Percentiles rank a stretch among this genome's conserved stretches.
Conservation (phyloP, 306 rosid species). For the Medicago arabica region DNA sequence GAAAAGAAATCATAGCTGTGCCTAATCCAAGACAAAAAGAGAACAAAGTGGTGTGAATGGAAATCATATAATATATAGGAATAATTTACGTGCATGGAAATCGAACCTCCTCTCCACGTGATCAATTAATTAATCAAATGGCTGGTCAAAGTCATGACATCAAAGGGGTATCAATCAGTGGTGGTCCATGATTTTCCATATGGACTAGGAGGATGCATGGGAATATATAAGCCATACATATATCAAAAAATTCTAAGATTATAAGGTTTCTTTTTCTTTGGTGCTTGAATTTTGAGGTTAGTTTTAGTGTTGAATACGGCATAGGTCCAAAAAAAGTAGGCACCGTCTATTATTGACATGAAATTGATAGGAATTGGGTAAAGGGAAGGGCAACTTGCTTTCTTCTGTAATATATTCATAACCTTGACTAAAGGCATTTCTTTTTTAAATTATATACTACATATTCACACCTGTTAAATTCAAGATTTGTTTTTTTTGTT, state of each 20-base stretch:
- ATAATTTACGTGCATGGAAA: constrained; percentile 54
- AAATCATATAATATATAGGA: not conserved
- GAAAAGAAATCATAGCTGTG: too few relatives aligned
- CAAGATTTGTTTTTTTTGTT: too few relatives aligned
- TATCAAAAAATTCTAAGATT: constrained; percentile 42
- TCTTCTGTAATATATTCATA: constrained; percentile 38
- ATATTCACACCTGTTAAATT: too few relatives aligned
- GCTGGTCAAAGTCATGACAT: constrained; percentile 27
- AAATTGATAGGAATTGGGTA: constrained; percentile 44
- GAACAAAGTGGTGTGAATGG: too few relatives aligned
- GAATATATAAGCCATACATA: constrained; percentile 33
- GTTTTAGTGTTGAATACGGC: constrained; percentile 74
- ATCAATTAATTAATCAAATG: constrained; percentile 2
- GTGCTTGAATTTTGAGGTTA: constrained; percentile 53
- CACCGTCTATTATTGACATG: constrained; percentile 81
- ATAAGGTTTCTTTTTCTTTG: constrained; percentile 38
- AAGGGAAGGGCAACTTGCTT: constrained; percentile 42
- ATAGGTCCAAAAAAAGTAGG: constrained; percentile 84
- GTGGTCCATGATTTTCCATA: constrained; percentile 36
- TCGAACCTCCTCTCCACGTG: constrained; percentile 38
- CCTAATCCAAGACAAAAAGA: too few relatives aligned
- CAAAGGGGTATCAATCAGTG: constrained; percentile 3
- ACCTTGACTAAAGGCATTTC: constrained; percentile 27
- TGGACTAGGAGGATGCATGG: constrained; percentile 38
- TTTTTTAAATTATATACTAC: too few relatives aligned